phyloP scores from a whole-genome alignment of 768 basidiomycete genomes.

The Leccinellum luteum region DNA sequence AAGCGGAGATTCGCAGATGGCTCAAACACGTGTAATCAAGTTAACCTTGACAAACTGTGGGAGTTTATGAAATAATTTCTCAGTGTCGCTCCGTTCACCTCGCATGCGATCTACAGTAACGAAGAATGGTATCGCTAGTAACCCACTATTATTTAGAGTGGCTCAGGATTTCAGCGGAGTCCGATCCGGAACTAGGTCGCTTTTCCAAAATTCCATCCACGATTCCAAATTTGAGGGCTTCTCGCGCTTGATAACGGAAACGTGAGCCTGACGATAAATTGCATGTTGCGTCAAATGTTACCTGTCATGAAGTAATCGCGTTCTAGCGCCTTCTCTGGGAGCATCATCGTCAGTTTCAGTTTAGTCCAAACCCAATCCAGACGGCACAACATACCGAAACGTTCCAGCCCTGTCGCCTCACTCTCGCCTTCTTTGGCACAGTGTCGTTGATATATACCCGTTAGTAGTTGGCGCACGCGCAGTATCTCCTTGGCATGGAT shows the following conservation, averaged over 20 bases:
- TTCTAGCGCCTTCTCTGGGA: constrained; percentile 80
- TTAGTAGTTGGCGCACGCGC: constrained; percentile 78
- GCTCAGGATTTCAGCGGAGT: constrained; percentile 22
- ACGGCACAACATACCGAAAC: constrained; percentile 65
- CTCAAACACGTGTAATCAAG: constrained; percentile 25
- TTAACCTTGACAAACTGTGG: constrained; percentile 14
- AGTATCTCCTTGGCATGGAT: constrained; percentile 97
- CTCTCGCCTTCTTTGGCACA: constrained; percentile 69
- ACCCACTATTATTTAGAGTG: constrained; percentile 1
- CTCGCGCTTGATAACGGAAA: constrained; percentile 56
- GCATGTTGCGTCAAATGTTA: constrained; percentile 25
- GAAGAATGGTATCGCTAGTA: constrained; percentile 5
- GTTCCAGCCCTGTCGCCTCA: constrained; percentile 58
- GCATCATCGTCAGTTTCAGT: constrained; percentile 14
- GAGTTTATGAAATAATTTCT: constrained; percentile 15
- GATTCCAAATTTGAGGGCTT: constrained; percentile 89
- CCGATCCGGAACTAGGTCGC: constrained; percentile 54
- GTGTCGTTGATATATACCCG: constrained; percentile 86
- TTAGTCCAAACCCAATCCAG: constrained; percentile 22
- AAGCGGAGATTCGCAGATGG: constrained; percentile 24
- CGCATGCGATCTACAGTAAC: constrained; percentile 2
- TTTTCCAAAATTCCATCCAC: constrained; percentile 90
- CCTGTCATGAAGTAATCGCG: constrained; percentile 97
- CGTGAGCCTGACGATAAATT: constrained; percentile 22
- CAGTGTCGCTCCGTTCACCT: constrained; percentile 3